These are phyloP conservation scores for Botrytis fragariae DNA, from an alignment of 2,329 filamentous ascomycete species.

Conservation along the genomic window DNA sequence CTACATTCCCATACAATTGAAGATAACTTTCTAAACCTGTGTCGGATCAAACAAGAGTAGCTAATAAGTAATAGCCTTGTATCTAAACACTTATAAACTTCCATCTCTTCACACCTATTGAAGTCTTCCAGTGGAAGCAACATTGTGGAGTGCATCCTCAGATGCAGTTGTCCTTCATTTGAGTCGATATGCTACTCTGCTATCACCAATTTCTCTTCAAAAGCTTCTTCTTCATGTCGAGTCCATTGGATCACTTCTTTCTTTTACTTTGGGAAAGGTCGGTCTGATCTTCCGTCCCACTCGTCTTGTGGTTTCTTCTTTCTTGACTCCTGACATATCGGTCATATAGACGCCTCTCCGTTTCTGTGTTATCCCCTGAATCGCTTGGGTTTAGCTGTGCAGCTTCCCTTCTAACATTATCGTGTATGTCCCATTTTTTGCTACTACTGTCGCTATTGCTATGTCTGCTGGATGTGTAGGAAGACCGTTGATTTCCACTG, in stretches of 20 bases:
- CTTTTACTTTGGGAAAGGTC: background rate
- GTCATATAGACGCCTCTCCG: background rate
- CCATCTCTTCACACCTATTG: background rate
- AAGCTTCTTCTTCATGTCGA: background rate
- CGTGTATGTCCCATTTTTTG: background rate
- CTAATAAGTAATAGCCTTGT: background rate
- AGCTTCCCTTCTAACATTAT: too few species aligned
- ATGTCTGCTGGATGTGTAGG: background rate
- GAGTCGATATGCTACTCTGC: background rate
- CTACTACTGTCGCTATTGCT: background rate
- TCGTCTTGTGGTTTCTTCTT: background rate
- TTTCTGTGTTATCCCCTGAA: background rate
- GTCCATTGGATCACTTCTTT: background rate
- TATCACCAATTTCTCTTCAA: background rate
- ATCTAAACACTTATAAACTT: background rate
- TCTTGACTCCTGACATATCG: background rate
- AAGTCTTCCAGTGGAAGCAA: background rate
- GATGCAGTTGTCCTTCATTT: background rate
- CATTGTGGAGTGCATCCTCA: background rate
- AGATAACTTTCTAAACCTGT: background rate
- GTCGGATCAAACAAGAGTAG: too few species aligned
- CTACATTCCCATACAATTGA: background rate
- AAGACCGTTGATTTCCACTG: background rate
- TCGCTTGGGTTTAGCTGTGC: too few species aligned
- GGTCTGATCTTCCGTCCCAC: background rate